Evolutionary conservation across 208 protist species (phyloP).

Genomic region (Herpetomonas tarakana): DNA sequence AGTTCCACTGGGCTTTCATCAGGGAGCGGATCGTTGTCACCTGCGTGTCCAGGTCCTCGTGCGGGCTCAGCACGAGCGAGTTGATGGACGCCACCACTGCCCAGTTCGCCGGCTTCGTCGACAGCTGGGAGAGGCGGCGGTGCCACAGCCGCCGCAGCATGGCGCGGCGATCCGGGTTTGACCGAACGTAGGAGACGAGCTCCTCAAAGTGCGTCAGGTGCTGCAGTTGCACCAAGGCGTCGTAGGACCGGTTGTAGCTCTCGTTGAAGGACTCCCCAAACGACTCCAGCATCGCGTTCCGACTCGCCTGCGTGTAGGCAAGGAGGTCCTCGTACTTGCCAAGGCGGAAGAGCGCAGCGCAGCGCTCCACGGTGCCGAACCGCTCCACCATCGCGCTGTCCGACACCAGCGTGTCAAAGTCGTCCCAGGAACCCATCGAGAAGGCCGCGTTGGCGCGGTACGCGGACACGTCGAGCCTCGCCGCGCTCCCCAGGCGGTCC

Average conservation of each 20-base stretch:
- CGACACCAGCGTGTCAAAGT: slow-evolving; percentile 67
- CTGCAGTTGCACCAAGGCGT: slow-evolving; percentile 95
- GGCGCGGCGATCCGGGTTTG: slow-evolving; percentile 41
- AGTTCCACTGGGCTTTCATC: slow-evolving; percentile 78
- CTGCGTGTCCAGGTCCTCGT: slow-evolving; percentile 93
- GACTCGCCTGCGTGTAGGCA: slow-evolving; percentile 46
- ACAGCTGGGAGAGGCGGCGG: slow-evolving; percentile 78
- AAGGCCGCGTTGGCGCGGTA: slow-evolving; percentile 83
- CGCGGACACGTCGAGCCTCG: slow-evolving; percentile 58
- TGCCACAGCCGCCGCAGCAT: slow-evolving; percentile 89
- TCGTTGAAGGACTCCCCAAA: slow-evolving; percentile 86
- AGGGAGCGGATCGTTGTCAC: slow-evolving; percentile 94
- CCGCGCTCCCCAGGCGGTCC: slow-evolving; percentile 36
- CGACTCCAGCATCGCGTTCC: slow-evolving; percentile 61
- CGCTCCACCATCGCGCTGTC: slow-evolving; percentile 35
- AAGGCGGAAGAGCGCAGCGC: slow-evolving; percentile 68
- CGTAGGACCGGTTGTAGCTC: slow-evolving; percentile 90
- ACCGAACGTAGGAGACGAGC: slow-evolving; percentile 93
- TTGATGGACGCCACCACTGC: slow-evolving; percentile 95
- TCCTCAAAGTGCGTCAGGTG: slow-evolving; percentile 99
- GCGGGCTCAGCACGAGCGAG: slow-evolving; percentile 91
- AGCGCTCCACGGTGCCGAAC: slow-evolving; percentile 73
- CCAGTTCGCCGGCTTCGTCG: slow-evolving; percentile 90
- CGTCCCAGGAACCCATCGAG: slow-evolving; percentile 60
- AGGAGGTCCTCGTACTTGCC: slow-evolving; percentile 55